A percentile compares a stretch with the other conserved stretches of the same genome.
phyloP scores from a whole-genome alignment of 192 early-diverging fungal genomes.

The Borealophlyctis nickersoniae region DNA sequence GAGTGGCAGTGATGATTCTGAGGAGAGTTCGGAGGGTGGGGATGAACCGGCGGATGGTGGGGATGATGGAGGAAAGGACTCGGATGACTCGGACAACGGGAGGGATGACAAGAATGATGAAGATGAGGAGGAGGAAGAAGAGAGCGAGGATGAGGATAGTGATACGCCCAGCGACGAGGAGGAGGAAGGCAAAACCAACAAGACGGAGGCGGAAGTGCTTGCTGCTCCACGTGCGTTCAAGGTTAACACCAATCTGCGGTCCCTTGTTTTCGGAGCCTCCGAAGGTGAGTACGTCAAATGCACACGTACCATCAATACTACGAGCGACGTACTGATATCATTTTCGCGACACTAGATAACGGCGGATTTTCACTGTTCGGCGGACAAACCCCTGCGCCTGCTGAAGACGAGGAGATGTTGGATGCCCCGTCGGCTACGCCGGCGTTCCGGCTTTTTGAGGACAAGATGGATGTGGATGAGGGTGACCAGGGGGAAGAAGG shows the following conservation, averaged over 20 bases:
- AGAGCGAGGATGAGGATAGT: slow-evolving; percentile 23
- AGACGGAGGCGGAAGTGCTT: not conserved
- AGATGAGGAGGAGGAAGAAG: slow-evolving; percentile 13
- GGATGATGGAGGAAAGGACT: not conserved
- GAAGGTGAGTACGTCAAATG: not conserved
- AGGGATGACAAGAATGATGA: not conserved
- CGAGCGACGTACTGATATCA: no score
- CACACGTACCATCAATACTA: no score
- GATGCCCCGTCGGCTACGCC: not conserved
- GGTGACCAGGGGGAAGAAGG: not conserved
- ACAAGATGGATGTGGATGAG: not conserved
- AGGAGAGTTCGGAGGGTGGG: not conserved
- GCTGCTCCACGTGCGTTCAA: not conserved
- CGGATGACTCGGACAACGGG: not conserved
- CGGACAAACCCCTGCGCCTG: not conserved
- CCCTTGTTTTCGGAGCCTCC: slow-evolving; percentile 16
- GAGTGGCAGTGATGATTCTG: slow-evolving; percentile 13
- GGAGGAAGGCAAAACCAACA: not conserved
- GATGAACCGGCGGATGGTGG: not conserved
- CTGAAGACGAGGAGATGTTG: not conserved
- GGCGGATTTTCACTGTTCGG: slow-evolving; percentile 16
- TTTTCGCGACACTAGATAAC: no score
- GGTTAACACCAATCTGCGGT: slow-evolving; percentile 33
- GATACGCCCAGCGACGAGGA: slow-evolving; percentile 1
- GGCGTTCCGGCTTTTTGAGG: slow-evolving; percentile 1